phyloP scores from a whole-genome alignment of 257 asterid genomes.

The Nicotiana paniculata region DNA sequence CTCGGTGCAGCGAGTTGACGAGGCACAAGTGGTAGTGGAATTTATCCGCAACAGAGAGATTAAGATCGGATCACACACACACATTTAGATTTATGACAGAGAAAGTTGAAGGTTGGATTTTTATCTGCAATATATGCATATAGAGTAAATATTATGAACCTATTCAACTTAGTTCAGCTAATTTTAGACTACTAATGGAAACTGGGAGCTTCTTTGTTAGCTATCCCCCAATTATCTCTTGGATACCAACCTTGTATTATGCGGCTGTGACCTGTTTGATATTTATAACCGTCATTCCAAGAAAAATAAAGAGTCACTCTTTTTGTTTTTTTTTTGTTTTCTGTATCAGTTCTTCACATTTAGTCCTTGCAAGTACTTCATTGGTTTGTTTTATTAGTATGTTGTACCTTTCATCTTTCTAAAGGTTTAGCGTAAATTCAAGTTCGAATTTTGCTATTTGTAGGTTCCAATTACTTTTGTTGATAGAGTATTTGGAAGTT shows the following conservation, averaged over 20 bases:
- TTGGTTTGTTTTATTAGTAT: not conserved
- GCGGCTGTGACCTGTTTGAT: conserved; percentile 10
- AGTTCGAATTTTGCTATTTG: not conserved
- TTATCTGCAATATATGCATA: conserved; percentile 25
- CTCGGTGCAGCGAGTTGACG: conserved; percentile 61
- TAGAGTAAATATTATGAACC: conserved; percentile 23
- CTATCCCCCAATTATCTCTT: conserved; percentile 15
- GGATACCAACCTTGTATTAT: conserved; percentile 34
- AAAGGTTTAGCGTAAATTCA: not conserved
- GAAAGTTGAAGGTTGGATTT: conserved; percentile 6
- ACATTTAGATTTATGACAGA: conserved; percentile 24
- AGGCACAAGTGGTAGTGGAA: conserved; percentile 66
- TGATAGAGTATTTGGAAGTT: conserved; percentile 90
- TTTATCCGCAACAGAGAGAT: conserved; percentile 69
- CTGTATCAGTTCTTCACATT: not conserved
- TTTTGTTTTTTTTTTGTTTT: not conserved
- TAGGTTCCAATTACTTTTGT: conserved; percentile 95
- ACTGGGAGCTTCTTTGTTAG: conserved; percentile 30
- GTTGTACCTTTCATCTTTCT: not conserved
- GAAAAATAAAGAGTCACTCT: not conserved
- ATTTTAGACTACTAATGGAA: conserved; percentile 39
- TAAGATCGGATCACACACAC: conserved; percentile 31
- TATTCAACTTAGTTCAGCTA: conserved; percentile 40
- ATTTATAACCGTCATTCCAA: not conserved
- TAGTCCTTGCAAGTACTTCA: not conserved